Percentiles rank a stretch among this genome's conserved stretches.
Evolutionary conservation across 1,284 basidiomycete genomes (phyloP).

Genomic region (Abortiporus biennis): DNA sequence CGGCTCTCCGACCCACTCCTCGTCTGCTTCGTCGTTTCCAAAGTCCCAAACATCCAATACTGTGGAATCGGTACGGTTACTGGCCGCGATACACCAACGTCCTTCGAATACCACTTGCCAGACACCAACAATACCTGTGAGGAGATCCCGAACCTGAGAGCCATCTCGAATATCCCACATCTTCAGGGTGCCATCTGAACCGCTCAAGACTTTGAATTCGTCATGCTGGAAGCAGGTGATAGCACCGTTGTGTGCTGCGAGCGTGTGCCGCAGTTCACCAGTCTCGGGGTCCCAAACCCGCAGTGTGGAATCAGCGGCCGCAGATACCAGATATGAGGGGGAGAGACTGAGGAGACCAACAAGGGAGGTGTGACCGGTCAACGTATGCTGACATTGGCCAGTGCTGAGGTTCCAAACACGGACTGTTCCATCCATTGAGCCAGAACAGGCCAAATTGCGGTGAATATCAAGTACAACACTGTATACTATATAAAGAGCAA

Average conservation of each 20-base stretch:
- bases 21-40: slow-evolving; percentile 53
- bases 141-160: slow-evolving; percentile 75
- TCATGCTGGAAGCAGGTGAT: slow-evolving; percentile 98
- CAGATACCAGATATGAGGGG: slow-evolving; percentile 84
- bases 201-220: slow-evolving; percentile 91
- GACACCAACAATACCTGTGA: slow-evolving; percentile 85
- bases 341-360: slow-evolving; percentile 87
- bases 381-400: slow-evolving; percentile 73
- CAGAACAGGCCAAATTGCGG: slow-evolving; percentile 86
- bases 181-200: slow-evolving; percentile 93
- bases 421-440: slow-evolving; percentile 95
- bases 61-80: slow-evolving; percentile 74
- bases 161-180: slow-evolving; percentile 94
- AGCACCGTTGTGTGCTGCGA: slow-evolving; percentile 86
- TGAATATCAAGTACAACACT: slow-evolving; percentile 83
- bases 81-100: slow-evolving; percentile 88
- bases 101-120: slow-evolving; percentile 96
- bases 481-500: slow-evolving; percentile 61
- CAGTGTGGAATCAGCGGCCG: slow-evolving; percentile 89
- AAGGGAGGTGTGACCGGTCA: slow-evolving; percentile 84
- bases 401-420: slow-evolving; percentile 85
- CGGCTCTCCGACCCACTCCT: slow-evolving; percentile 50
- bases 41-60: slow-evolving; percentile 87
- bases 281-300: slow-evolving; percentile 88
- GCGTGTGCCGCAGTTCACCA: slow-evolving; percentile 72